A percentile compares a stretch with the other conserved stretches of the same genome.
Conservation (phyloP, 768 basidiomycete species). For the Fibroporia radiculosa region DNA sequence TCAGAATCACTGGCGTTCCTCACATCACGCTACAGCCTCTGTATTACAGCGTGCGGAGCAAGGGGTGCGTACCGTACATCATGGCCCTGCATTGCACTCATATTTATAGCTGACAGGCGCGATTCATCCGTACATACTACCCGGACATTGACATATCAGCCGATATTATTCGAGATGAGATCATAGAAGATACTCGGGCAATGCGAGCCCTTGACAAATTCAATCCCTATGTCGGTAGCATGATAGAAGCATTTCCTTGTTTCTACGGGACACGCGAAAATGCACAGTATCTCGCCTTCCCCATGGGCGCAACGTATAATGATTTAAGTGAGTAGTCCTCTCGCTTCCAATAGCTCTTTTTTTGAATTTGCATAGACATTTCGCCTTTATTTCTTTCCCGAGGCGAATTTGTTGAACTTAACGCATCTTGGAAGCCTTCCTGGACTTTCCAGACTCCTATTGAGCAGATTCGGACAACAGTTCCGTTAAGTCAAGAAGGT, state of each 20-base stretch:
- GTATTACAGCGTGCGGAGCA: conserved; percentile 46
- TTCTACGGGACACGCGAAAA: conserved; percentile 17
- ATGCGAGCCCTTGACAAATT: conserved; percentile 32
- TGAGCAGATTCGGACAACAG: conserved; percentile 38
- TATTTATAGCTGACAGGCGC: conserved; percentile 36
- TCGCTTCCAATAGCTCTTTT: not conserved
- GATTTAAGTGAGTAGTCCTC: conserved; percentile 50
- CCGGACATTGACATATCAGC: conserved; percentile 69
- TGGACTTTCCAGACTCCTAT: conserved; percentile 61
- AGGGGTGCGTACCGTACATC: conserved; percentile 42
- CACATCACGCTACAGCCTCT: conserved; percentile 26
- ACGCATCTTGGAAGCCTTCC: conserved; percentile 33
- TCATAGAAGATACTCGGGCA: conserved; percentile 37
- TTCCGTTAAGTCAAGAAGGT: not conserved
- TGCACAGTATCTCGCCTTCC: conserved; percentile 41
- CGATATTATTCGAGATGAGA: conserved; percentile 54
- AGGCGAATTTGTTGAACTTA: conserved; percentile 25
- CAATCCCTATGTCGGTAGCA: conserved; percentile 51
- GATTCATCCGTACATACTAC: conserved; percentile 61
- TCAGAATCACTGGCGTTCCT: conserved; percentile 36
- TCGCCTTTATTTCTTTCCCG: conserved; percentile 31
- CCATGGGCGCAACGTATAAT: conserved; percentile 50
- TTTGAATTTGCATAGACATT: conserved; percentile 35
- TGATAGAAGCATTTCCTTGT: conserved; percentile 35
- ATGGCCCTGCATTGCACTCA: not conserved